Base-by-base conservation (phyloP, 257 asterid genomes). In the Primulina tabacum region DNA sequence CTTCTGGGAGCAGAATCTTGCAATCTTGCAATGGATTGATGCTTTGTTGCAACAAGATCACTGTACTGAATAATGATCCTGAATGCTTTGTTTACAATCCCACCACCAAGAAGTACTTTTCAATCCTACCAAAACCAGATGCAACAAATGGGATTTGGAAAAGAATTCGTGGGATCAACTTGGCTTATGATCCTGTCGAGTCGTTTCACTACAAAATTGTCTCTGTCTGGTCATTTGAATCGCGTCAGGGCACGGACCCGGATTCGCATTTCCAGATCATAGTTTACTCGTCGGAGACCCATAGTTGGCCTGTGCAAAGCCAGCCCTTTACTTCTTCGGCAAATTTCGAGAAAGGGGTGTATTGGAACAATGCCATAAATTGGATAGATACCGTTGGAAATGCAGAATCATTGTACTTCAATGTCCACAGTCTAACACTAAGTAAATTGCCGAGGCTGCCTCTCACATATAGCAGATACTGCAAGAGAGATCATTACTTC, bases 1-100 rank as follows among this genome's bases (percentile, higher is more conserved):
- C 81, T 74, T 28, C 37, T 62, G 68, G 65, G 34, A 68, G 72
- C 37, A 52, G 62, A 29, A 75, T 82, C 68, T 32, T 75, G 32
- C 77, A 75, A 29, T 83, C 85, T 8, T 80, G 85, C 69, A 83
- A 83, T 56, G 85, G 85, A 20, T 62, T 83, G 18, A 67, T 83
- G 60, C 76, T 77, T 6, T 83, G 85, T 62, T 68, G 75, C 30
- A 71, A 71, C 35, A 29, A 76, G 30, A 28, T 28, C 30, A 28
- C 3, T 2, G 30, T 28, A 28, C 30, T 28, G 4, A 66, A 38
- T 17, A 14, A 30, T 53, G 8, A 43, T 11, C 40, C 58, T 11
- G 38, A 17, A 24, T 74, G 70, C 61, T 75, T 64, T n/a, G 47
- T 77, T 7, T 81, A 75, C 47, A 81, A 81, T 50, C 75, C 84